Percentiles rank a stretch among this genome's conserved stretches.
These are phyloP conservation scores for Podaxis sp. DNA, from an alignment of 768 basidiomycete genomes.

Conservation along the genomic window DNA sequence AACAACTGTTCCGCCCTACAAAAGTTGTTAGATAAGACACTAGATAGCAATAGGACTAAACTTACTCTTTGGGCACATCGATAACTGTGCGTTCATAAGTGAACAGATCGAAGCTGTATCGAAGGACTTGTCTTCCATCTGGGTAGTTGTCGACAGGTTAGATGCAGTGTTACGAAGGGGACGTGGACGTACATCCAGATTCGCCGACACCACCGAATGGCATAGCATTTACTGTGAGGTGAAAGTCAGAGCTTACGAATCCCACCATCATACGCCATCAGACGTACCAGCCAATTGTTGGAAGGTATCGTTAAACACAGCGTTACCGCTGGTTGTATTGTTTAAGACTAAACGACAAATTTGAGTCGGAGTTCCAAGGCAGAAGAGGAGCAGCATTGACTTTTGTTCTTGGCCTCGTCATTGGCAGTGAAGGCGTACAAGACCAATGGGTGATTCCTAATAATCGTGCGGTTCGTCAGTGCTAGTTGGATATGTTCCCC, in stretches of 20 bases:
- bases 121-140: slow-evolving; percentile 58
- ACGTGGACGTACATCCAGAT: slow-evolving; percentile 55
- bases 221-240: slow-evolving; percentile 24
- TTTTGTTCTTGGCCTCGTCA: slow-evolving; percentile 34
- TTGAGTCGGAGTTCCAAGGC: neutral
- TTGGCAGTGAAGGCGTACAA: slow-evolving; percentile 64
- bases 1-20: slow-evolving; percentile 41
- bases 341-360: slow-evolving; percentile 43
- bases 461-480: neutral
- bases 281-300: slow-evolving; percentile 49
- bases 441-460: slow-evolving; percentile 58
- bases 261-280: neutral
- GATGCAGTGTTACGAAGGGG: neutral
- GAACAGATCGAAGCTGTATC: slow-evolving; percentile 57
- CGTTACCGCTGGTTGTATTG: slow-evolving; percentile 55
- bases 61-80: slow-evolving; percentile 54
- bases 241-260: neutral
- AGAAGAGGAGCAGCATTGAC: slow-evolving; percentile 26
- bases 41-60: neutral
- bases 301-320: slow-evolving; percentile 62
- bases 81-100: slow-evolving; percentile 47
- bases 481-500: neutral
- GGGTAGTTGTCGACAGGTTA: neutral
- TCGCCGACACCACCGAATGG: slow-evolving; percentile 48
- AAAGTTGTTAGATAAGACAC: neutral